A percentile compares a stretch with the other conserved stretches of the same genome.
Conservation (phyloP, 495 filamentous ascomycete species). For the Penicillium salamii region DNA sequence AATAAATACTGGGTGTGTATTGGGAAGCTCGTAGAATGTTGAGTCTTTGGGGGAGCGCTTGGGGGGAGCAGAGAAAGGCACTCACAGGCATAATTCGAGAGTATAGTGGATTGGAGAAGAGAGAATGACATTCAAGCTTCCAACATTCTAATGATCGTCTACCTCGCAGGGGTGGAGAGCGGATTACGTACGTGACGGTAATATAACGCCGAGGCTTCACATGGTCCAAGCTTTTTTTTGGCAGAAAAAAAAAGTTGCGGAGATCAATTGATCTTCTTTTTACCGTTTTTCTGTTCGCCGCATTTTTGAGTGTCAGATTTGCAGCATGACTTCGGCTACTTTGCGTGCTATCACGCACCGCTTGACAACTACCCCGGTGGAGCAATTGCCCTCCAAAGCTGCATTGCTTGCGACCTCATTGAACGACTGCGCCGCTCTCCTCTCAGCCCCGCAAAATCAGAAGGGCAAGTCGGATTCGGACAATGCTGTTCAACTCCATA, state of each 20-base stretch:
- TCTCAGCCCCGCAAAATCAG: constrained; percentile 48
- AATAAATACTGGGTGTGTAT: constrained; percentile 8
- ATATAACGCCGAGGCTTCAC: constrained; percentile 36
- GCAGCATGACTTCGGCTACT: constrained; percentile 24
- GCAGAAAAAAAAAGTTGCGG: constrained; percentile 22
- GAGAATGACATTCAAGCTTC: constrained; percentile 8
- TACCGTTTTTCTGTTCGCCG: not conserved
- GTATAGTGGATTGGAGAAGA: constrained; percentile 15
- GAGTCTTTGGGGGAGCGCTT: no score
- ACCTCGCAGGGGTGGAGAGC: constrained; percentile 16
- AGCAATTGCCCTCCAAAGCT: constrained; percentile 61
- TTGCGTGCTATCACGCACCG: constrained; percentile 66
- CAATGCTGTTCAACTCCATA: constrained; percentile 63
- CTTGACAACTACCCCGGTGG: constrained; percentile 58
- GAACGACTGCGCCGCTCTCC: constrained; percentile 54
- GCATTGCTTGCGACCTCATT: constrained; percentile 60
- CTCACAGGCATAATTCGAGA: constrained; percentile 39
- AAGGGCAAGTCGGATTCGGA: constrained; percentile 57
- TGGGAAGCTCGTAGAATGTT: not conserved
- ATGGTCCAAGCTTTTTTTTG: constrained; percentile 20
- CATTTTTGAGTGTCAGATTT: not conserved
- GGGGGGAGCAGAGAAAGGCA: constrained; percentile 5
- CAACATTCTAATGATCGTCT: constrained; percentile 19
- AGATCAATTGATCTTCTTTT: constrained; percentile 9
- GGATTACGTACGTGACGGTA: constrained; percentile 26